Evolutionary conservation across 2,329 filamentous ascomycete species (phyloP), one percentile per base, ranked within the genome.

Genomic region (Penicillium sp.): DNA sequence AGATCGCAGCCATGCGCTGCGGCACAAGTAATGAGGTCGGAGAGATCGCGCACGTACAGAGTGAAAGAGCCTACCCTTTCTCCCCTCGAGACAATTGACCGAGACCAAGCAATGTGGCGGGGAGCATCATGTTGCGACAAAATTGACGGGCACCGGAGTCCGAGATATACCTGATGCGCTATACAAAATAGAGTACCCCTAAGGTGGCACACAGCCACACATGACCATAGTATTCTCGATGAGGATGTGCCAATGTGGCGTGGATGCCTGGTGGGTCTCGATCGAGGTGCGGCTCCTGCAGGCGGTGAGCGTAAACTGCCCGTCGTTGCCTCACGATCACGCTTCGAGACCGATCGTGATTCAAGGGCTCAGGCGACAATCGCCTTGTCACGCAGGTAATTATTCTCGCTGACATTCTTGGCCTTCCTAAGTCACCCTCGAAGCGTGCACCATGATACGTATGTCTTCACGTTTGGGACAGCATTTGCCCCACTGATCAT

Each of bases 241-340:
- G 18, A 18, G 18, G 18, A 18, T 18, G 18, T 18, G 18, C 18
- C 2, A 18, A 18, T 18, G 18, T 18, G 18, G 18, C 18, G 24
- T 38, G n/a, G 24, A 18, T 11, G 13, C n/a, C 13, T 18, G 2
- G 13, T 38, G 36, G 13, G 13, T 18, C 36, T 25, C 24, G 13
- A 25, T 32, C 39, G 27, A 25, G 8, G 27, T 12, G 25, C 28
- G 11, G 32, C 32, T 33, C 18, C 13, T 11, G 9, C 13, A 38
- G 47, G 53, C 55, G 55, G 55, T 57, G 45, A 32, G 12, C 2
- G 2, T 41, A 54, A 48, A 32, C 55, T 51, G 53, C 53, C 37
- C 13, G 27, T 33, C 4, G 37, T 45, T 49, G 43, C 47, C 43
- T 45, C 37, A 11, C 29, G 4, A 32, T 32, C 7, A 32, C 29